A percentile compares a stretch with the other conserved stretches of the same genome.
These are phyloP conservation scores for Talaromyces albobiverticillius DNA, from an alignment of 2,329 filamentous ascomycete genomes.

Conservation along the genomic window DNA sequence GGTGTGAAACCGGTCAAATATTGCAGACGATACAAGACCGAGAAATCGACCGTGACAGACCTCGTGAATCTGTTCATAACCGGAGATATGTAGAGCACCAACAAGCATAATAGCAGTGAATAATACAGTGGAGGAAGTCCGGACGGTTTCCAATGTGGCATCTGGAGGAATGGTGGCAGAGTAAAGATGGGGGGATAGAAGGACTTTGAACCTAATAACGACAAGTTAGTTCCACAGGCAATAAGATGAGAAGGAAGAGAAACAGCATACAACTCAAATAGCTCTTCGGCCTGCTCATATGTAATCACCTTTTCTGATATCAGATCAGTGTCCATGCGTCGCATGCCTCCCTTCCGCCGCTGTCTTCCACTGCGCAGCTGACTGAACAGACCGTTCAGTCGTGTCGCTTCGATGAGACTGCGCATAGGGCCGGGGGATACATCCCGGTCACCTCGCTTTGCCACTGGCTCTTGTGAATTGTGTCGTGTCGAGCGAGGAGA, in stretches of 20 bases:
- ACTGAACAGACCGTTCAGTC: constrained; percentile 11
- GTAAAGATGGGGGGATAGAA: background rate
- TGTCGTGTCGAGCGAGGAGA: constrained; percentile 11
- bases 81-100: constrained; percentile 51
- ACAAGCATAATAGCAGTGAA: constrained; percentile 52
- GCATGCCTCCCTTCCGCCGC: background rate
- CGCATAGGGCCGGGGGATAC: constrained; percentile 12
- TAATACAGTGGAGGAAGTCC: constrained; percentile 49
- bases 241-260: background rate
- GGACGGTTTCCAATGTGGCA: constrained; percentile 40
- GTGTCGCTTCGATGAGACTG: constrained; percentile 13
- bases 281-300: constrained; percentile 2
- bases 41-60: constrained; percentile 52
- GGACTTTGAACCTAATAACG: background rate
- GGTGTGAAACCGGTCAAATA: constrained; percentile 52
- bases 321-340: background rate
- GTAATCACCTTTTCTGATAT: constrained; percentile 3
- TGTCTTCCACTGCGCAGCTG: constrained; percentile 12
- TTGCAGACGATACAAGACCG: constrained; percentile 48
- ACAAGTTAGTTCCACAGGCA: background rate
- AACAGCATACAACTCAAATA: background rate
- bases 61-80: constrained; percentile 45
- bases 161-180: background rate
- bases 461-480: constrained; percentile 11
- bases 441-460: constrained; percentile 7